Conservation (phyloP, 139 green algal species). For the Spirogloea muscicola region DNA sequence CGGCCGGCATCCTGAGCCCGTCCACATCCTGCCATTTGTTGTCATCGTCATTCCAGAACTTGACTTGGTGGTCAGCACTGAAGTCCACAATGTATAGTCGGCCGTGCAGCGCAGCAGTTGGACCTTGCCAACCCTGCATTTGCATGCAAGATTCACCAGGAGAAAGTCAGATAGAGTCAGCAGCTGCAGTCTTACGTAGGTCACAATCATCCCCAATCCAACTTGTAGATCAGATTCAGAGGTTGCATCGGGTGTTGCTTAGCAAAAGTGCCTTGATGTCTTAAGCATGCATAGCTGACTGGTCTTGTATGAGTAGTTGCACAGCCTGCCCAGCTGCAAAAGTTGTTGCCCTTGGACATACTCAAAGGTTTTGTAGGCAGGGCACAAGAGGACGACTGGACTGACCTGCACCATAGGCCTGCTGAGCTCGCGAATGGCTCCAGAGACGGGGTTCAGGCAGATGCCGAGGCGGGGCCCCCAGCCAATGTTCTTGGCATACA, state of each 20-base stretch:
- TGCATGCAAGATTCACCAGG: no score
- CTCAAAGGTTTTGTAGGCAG: no score
- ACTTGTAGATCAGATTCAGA: no score
- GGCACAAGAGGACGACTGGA: neutral
- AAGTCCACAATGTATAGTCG: constrained; percentile 32
- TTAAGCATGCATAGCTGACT: no score
- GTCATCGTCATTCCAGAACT: constrained; percentile 4
- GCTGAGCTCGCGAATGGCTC: constrained; percentile 10
- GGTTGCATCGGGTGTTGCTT: no score
- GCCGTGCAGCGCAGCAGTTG: constrained; percentile 8
- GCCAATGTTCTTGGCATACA: constrained; percentile 34
- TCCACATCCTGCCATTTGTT: constrained; percentile 9
- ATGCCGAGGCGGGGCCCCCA: constrained; percentile 31
- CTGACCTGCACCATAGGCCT: constrained; percentile 25
- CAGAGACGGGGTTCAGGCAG: neutral
- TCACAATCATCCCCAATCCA: no score
- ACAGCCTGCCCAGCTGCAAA: no score
- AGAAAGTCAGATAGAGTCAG: no score
- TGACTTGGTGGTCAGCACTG: neutral
- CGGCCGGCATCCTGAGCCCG: neutral
- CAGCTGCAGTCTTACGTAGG: no score
- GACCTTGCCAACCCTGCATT: constrained; percentile 33
- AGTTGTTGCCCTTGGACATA: no score
- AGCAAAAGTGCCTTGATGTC: no score
- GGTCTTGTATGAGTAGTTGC: no score